These are phyloP conservation scores for Avena insularis DNA, from an alignment of 176 grass and related monocot species.

Conservation along the genomic window DNA sequence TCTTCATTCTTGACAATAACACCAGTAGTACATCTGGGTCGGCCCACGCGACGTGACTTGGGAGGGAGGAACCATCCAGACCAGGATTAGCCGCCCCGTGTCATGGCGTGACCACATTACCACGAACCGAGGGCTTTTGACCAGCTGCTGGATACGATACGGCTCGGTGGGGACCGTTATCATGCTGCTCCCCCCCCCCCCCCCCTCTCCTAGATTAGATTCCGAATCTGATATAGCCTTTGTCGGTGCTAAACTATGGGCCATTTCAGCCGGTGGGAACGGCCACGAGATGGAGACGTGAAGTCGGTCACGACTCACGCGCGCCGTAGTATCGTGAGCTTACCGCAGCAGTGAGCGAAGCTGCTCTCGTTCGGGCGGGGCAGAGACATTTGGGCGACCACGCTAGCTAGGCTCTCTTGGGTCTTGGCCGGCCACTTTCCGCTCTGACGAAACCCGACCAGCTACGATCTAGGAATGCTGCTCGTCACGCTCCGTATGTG, in stretches of 20 bases:
- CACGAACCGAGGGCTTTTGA: neutral
- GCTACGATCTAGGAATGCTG: neutral
- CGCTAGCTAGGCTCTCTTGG: neutral
- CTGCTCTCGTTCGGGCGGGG: neutral
- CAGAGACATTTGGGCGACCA: neutral
- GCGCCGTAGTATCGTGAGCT: neutral
- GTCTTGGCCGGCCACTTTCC: slow-evolving; percentile 19
- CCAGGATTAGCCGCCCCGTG: neutral
- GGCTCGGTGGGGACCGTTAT: neutral
- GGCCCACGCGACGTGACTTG: too few species aligned
- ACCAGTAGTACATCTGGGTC: too few species aligned
- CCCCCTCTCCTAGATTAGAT: neutral
- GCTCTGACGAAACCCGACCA: neutral
- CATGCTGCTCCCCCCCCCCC: neutral
- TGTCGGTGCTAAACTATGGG: neutral
- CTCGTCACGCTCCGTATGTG: neutral
- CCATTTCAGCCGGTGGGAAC: neutral
- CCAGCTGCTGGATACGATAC: neutral
- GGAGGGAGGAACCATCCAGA: too few species aligned
- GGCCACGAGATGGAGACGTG: neutral
- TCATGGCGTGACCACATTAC: neutral
- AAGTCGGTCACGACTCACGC: neutral
- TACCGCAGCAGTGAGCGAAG: slow-evolving; percentile 37
- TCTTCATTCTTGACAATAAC: too few species aligned
- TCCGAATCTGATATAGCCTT: neutral